Evolutionary conservation across 2,329 filamentous ascomycete genomes (phyloP).

Genomic region (Didymosphaeria variabile): DNA sequence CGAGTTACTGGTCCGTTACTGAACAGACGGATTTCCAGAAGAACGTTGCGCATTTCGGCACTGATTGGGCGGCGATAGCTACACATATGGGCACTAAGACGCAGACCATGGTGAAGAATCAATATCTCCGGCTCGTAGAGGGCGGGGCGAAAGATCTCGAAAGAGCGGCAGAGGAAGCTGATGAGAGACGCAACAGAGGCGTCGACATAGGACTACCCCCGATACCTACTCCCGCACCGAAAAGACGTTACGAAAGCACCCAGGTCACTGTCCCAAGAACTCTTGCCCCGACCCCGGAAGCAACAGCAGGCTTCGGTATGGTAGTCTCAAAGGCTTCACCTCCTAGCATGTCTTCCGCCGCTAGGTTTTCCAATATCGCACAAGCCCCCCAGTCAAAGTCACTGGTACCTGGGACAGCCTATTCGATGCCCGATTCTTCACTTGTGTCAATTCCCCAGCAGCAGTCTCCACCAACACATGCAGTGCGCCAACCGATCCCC

Average conservation of each 20-base stretch:
- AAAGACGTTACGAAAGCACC: constrained; percentile 58
- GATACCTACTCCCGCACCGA: constrained; percentile 57
- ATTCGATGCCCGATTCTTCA: constrained; percentile 37
- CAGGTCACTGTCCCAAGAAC: constrained; percentile 50
- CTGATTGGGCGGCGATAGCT: constrained; percentile 79
- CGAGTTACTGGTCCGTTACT: constrained; percentile 88
- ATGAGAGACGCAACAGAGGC: constrained; percentile 52
- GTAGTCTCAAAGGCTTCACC: constrained; percentile 51
- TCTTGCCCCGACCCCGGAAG: constrained; percentile 57
- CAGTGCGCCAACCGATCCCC: constrained; percentile 38
- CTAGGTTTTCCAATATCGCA: constrained; percentile 43
- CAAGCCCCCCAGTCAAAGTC: constrained; percentile 45
- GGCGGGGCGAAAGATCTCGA: constrained; percentile 54
- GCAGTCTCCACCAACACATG: constrained; percentile 41
- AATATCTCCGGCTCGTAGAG: constrained; percentile 58
- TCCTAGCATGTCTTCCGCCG: constrained; percentile 32
- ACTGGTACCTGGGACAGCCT: constrained; percentile 31
- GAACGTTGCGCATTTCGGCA: constrained; percentile 77
- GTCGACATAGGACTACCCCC: constrained; percentile 59
- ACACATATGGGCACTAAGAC: constrained; percentile 85
- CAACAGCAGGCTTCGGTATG: constrained; percentile 35
- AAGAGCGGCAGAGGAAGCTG: constrained; percentile 53
- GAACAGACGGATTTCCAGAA: constrained; percentile 80
- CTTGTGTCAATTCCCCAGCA: constrained; percentile 34
- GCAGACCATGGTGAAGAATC: constrained; percentile 76